Percentiles rank a stretch among this genome's conserved stretches.
Conservation (phyloP, 148 eudicot genomes). For the Agrostemma githago region DNA sequence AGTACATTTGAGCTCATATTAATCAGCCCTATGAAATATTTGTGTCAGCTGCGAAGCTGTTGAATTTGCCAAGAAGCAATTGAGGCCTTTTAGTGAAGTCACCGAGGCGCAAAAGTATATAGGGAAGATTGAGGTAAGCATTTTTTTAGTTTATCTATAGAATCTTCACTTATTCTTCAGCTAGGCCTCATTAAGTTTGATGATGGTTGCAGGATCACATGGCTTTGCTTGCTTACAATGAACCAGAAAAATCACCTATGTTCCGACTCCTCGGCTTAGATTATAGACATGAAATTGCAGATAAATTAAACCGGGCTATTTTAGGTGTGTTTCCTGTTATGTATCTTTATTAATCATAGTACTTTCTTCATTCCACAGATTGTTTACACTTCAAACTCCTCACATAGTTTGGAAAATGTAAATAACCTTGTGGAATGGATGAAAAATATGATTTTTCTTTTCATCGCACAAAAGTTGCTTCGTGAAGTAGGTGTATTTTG, state of each 20-base stretch:
- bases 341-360: not conserved
- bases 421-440: not conserved
- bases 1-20: not conserved
- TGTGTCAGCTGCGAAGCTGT: conserved; percentile 80
- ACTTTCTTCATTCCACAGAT: not conserved
- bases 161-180: not conserved
- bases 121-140: conserved; percentile 70
- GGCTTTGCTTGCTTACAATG: conserved; percentile 86
- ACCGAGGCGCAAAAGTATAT: conserved; percentile 63
- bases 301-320: conserved; percentile 70
- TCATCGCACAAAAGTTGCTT: not conserved
- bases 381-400: not conserved
- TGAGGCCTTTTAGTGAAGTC: conserved; percentile 66
- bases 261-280: conserved; percentile 68
- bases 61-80: conserved; percentile 69
- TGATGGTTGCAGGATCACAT: conserved; percentile 56
- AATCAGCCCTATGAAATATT: conserved; percentile 20
- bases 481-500: not conserved
- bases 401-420: not conserved
- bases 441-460: not conserved
- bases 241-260: conserved; percentile 92
- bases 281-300: conserved; percentile 64
- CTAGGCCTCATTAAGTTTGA: not conserved
- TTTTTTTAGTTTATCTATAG: not conserved
- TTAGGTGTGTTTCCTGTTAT: conserved; percentile 47